Evolutionary conservation across 2,329 filamentous ascomycete species (phyloP), one percentile per base, ranked within the genome.

Genomic region (Penicillium sp.): DNA sequence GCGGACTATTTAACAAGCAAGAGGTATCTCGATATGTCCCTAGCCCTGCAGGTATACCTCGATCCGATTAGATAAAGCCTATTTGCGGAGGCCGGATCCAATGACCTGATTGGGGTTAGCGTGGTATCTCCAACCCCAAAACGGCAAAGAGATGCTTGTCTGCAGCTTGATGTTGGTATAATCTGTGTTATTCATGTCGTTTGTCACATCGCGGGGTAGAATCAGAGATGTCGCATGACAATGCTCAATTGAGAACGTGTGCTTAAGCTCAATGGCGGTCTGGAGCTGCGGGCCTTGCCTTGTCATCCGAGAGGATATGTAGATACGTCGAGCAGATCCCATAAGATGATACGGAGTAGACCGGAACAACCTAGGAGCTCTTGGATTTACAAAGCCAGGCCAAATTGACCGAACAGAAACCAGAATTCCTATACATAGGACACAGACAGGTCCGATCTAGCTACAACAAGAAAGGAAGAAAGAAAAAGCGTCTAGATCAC

Each of bases 31-130:
- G 29, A 38, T 24, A 17, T 22, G 21, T 31, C 22, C 22, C 46
- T 29, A 35, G 35, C 45, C 12, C 22, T 41, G 6, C 34, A 26
- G 43, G 15, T 34, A 22, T 37, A 47, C 46, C 28, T 51, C 37
- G 12, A 42, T 33, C 42, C 49, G 45, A 46, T 56, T 53, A 53
- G 49, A 52, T 56, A 53, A 48, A 44, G 17, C 32, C 28, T 43
- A 59, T 52, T 58, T 55, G 56, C 50, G 50, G 54, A 77, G 28
- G 87, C 75, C 64, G 82, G 85, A 64, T 87, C 81, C 2, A 22
- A 56, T 53, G 79, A 73, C 64, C 77, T 76, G 19, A 82, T 78
- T 58, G 76, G 72, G 54, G 79, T 74, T 66, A 62, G 64, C 45
- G 54, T 33, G 26, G 22, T 45, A 29, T 37, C 15, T 17, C 33